phyloP scores from a whole-genome alignment of 2,329 filamentous ascomycete genomes.

The Paraphaeosphaeria sporulosa region DNA sequence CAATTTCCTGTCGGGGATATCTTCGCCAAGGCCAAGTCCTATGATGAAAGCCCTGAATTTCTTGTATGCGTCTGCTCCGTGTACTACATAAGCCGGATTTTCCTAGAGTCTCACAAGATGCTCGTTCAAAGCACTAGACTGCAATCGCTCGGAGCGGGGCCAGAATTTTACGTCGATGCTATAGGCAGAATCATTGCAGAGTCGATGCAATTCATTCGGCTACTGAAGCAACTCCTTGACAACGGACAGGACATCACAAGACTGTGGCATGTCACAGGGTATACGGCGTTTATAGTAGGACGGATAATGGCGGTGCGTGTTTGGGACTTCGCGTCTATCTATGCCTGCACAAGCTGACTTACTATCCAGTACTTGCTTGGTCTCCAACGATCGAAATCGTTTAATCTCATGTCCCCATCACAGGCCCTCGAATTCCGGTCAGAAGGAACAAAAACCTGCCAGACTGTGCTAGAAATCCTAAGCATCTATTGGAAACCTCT shows the following conservation, averaged over 20 bases:
- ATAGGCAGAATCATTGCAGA: neutral
- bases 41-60: neutral
- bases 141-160: neutral
- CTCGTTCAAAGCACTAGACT: neutral
- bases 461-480: neutral
- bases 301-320: neutral
- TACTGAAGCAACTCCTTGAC: neutral
- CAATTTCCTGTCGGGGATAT: neutral
- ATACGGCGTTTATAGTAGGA: neutral
- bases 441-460: neutral
- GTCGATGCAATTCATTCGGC: neutral
- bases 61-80: slow-evolving; percentile 3
- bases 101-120: neutral
- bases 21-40: neutral
- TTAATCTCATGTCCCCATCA: neutral
- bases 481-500: slow-evolving; percentile 2
- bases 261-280: slow-evolving; percentile 4
- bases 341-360: neutral
- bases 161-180: neutral
- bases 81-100: neutral
- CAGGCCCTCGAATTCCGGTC: neutral
- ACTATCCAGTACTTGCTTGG: neutral
- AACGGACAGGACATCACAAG: slow-evolving; percentile 3
- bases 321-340: neutral
- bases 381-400: too few species aligned